Base-by-base conservation (phyloP, 2,329 filamentous ascomycete species). In the Exophiala sideris region DNA sequence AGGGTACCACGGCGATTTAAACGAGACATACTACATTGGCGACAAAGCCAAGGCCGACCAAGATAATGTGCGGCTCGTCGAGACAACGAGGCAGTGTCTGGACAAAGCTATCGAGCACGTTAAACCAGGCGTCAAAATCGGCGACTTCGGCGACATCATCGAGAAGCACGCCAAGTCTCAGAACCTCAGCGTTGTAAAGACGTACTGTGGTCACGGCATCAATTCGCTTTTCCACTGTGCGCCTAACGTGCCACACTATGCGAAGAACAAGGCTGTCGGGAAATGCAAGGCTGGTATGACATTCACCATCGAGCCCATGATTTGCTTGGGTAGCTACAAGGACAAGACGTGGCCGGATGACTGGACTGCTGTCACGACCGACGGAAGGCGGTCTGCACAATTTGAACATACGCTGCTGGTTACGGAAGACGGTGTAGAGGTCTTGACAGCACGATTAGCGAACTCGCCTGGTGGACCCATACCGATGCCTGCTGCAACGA, bases 231-330 rank as follows among this genome's bases (percentile, higher is more conserved):
- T 99, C 80, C 94, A 99, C 73, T 88, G 86, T 70, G 84, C 91
- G 24, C 94, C 94, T 1, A 97, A 95, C 68, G 86, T 99, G 48
- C 94, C 94, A 4, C 94, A 99, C 72, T 99, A 99, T 68, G 92
- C 87, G 54, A 97, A 96, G 80, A 99, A 97, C 76, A 99, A 97
- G 82, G 90, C 92, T 0, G 88, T 96, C 1, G 94, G 94, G 45
- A 85, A 88, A 64, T 94, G 91, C 56, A 96, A 96, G 76, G 86
- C 89, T 0, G 94, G 94, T 50, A 96, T 97, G 91, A 96, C 91
- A 61, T 99, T 99, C 67, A 99, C 94, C 0, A 99, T 99, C 58
- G 94, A 99, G 75, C 94, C 94, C 12, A 99, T 99, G 94, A 91
- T 99, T 69, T 91, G 90, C 38, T 72, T 96, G 51, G 94, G 94